phyloP scores from a whole-genome alignment of 2,329 filamentous ascomycete genomes.

The Grosmannia clavigera region DNA sequence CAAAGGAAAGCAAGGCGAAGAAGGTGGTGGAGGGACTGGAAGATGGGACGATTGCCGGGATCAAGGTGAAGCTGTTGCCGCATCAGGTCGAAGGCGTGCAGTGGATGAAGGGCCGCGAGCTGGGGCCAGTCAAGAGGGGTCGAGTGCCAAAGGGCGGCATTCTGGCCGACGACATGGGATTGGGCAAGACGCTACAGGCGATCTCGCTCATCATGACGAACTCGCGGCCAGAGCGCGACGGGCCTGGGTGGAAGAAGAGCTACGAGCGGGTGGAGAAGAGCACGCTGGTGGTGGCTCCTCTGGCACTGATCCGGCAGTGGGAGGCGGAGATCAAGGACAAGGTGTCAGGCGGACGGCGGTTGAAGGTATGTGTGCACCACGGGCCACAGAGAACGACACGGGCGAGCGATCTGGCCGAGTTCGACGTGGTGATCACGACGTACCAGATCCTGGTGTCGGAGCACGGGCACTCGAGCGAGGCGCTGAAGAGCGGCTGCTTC shows the following conservation, averaged over 20 bases:
- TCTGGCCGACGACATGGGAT: slow-evolving; percentile 91
- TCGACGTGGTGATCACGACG: slow-evolving; percentile 94
- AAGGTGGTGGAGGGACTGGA: slow-evolving; percentile 23
- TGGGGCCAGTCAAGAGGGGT: slow-evolving; percentile 71
- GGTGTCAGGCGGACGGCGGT: slow-evolving; percentile 49
- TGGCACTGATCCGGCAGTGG: slow-evolving; percentile 95
- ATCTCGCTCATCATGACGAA: slow-evolving; percentile 82
- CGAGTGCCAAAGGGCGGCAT: slow-evolving; percentile 83
- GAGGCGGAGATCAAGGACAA: slow-evolving; percentile 84
- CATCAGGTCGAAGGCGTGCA: slow-evolving; percentile 89
- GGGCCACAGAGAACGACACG: slow-evolving; percentile 75
- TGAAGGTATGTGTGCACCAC: slow-evolving; percentile 84
- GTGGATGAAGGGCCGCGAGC: slow-evolving; percentile 92
- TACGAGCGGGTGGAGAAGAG: slow-evolving; percentile 58
- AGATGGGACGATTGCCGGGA: slow-evolving; percentile 54
- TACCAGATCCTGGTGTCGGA: slow-evolving; percentile 94
- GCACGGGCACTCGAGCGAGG: slow-evolving; percentile 56
- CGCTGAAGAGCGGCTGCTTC: slow-evolving; percentile 70
- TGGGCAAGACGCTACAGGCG: slow-evolving; percentile 93
- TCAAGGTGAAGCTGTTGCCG: slow-evolving; percentile 78
- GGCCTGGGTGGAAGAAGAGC: slow-evolving; percentile 53
- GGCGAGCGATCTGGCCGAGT: slow-evolving; percentile 62
- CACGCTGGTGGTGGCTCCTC: slow-evolving; percentile 82
- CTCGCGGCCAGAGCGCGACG: slow-evolving; percentile 49
- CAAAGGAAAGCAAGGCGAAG: slow-evolving; percentile 41